Base-by-base conservation (phyloP, 1,284 basidiomycete genomes). In the Apiotrichum porosum region DNA sequence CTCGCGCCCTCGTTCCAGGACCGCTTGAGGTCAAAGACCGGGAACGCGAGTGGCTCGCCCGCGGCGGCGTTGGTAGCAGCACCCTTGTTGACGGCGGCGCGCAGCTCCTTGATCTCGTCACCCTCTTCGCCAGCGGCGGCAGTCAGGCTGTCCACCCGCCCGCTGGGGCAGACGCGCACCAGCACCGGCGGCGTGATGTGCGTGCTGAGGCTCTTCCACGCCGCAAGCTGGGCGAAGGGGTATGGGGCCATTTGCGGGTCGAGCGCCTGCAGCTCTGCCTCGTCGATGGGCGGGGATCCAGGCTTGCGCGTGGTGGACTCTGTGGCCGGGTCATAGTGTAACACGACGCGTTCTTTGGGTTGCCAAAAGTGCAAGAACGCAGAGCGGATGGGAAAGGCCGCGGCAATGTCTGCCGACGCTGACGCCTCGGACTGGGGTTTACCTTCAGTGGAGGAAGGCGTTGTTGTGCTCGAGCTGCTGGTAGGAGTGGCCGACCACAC, bases 171-270 rank as follows among this genome's bases (percentile, higher is more conserved):
- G n/a, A 75, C 71, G 3, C 54, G 18, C 3, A 49, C 35, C 0
- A 76, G 14, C 6, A 71, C 61, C 0, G 37, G 35, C 13, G 54
- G 35, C 6, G 61, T 56, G 15, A 77, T 60, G 4, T 49, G 45
- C 1, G 37, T 48, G 3, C 60, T 65, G 6, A 76, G 47, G 0
- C 34, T 21, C 26, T 62, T 59, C 75, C 76, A 77, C 3, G 13
- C 22, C 9, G 56, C 59, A 4, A 65, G 56, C 3, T 56, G 58
- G 9, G 62, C 56, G 17, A 70, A 69, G 8, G 74, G 74, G 53
- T 74, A 77, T 4, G 72, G 57, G 14, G 75, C 76, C 9, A 77
- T 54, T 23, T 68, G 54, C 3, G 47, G 45, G 53, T 77, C 76
- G 24, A 76, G 54, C 6, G 59, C 47, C 33, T 63, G 57, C 19